These are phyloP conservation scores for Oryza punctata DNA, from an alignment of 176 grass and related monocot genomes.

Conservation along the genomic window DNA sequence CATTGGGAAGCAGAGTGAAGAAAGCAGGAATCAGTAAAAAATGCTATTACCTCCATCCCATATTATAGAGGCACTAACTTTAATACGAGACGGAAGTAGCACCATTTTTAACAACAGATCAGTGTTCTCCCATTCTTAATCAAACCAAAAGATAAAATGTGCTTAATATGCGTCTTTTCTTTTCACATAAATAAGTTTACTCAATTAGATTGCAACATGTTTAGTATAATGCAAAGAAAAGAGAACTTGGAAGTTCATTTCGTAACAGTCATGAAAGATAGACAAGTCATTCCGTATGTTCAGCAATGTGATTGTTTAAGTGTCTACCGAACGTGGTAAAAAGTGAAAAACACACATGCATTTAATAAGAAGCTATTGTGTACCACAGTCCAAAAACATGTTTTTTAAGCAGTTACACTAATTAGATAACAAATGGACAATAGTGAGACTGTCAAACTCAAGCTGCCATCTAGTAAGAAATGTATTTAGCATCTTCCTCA, in stretches of 20 bases:
- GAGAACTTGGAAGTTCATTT: background rate
- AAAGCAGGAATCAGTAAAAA: too few relatives aligned
- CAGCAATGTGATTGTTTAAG: background rate
- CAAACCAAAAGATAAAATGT: background rate
- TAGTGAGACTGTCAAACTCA: background rate
- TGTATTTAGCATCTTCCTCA: background rate
- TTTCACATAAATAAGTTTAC: background rate
- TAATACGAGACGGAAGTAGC: too few relatives aligned
- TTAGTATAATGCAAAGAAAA: constrained; percentile 13
- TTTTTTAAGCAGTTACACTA: background rate
- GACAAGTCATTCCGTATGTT: background rate
- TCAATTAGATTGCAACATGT: background rate
- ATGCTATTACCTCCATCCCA: too few relatives aligned
- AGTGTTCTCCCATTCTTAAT: background rate
- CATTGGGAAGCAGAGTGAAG: too few relatives aligned
- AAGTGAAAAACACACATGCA: background rate
- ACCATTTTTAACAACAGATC: too few relatives aligned
- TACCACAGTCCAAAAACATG: background rate
- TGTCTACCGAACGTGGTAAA: background rate
- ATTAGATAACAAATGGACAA: background rate
- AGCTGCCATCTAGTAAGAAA: background rate
- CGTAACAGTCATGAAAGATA: background rate
- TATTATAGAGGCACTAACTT: too few relatives aligned
- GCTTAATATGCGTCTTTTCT: too few relatives aligned
- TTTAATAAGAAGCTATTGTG: background rate